Base-by-base conservation (phyloP, 495 filamentous ascomycete species). In the Penicillium atrosanguineum region DNA sequence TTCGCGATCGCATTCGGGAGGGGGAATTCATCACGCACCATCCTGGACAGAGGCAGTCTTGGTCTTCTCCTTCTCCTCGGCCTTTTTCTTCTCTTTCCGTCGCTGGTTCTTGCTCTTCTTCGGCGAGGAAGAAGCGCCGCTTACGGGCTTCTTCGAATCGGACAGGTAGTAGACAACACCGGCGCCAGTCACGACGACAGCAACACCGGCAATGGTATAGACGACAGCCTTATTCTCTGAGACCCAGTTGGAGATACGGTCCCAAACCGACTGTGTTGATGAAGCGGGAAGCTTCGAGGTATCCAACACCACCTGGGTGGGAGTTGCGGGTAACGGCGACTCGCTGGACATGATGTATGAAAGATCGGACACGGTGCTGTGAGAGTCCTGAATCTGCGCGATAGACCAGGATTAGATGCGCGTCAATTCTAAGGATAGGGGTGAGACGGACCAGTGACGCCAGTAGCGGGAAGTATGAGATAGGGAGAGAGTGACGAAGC, bases 151-250 rank as follows among this genome's bases (percentile, higher is more conserved):
- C 60, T 66, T 69, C 29, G 71, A 70, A 51, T 74, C 74, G 60
- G 73, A 78, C 45, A 96, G 76, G 68, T 96, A 96, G 76, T 97
- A 97, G 61, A 93, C 86, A 18, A 88, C 89, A 60, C 92, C 94
- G 23, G 91, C 95, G 55, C 86, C 85, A 25, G 88, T 92, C 52
- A 92, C 89, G 25, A 97, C 90, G 28, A 97, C 84, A 41, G 91
- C 91, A 25, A 95, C 87, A 69, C 93, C 94, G 51, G 90, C 90
- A 73, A 97, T 88, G 56, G 95, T 96, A 71, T 96, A 98, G 37
- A 96, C 94, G 43, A 92, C 78, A 38, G 87, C 88, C 75, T 96
- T 98, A 69, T 98, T 87, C 63, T 97, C 94, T 0, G 92, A 90
- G 21, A 87, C 90, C 91, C 93, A 98, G 70, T 82, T 88, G 57